phyloP scores from a whole-genome alignment of 352 stramenopile species.

The Phytophthora pinifolia region DNA sequence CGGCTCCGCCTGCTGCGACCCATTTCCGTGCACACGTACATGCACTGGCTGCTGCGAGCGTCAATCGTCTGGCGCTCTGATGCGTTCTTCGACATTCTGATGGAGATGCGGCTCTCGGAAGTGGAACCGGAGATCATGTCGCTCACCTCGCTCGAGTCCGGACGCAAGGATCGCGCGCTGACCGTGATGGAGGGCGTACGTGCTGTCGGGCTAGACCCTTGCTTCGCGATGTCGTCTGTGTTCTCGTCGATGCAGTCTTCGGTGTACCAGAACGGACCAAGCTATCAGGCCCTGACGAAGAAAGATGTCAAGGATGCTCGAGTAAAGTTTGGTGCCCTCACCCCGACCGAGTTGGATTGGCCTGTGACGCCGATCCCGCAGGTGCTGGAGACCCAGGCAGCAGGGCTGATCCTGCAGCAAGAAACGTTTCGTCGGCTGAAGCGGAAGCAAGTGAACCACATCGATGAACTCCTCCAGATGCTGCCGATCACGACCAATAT shows the following conservation, averaged over 20 bases:
- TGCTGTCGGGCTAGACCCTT: constrained; percentile 79
- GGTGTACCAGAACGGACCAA: constrained; percentile 71
- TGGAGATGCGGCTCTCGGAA: constrained; percentile 83
- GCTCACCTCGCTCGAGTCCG: constrained; percentile 82
- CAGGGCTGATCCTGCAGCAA: constrained; percentile 77
- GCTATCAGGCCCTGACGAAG: constrained; percentile 43
- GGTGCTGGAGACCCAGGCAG: constrained; percentile 80
- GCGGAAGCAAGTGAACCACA: constrained; percentile 76
- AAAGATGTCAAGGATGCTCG: constrained; percentile 51
- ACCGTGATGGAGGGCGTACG: constrained; percentile 89
- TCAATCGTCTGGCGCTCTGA: constrained; percentile 82
- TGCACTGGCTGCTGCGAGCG: constrained; percentile 80
- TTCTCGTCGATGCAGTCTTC: constrained; percentile 79
- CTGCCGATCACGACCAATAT: constrained; percentile 87
- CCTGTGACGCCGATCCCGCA: constrained; percentile 77
- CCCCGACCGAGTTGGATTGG: constrained; percentile 61
- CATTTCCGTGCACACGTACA: constrained; percentile 78
- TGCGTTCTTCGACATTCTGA: constrained; percentile 84
- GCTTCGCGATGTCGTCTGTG: constrained; percentile 85
- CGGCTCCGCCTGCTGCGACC: constrained; percentile 61
- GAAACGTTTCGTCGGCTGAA: constrained; percentile 88
- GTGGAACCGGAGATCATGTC: constrained; percentile 84
- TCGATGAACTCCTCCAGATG: constrained; percentile 81
- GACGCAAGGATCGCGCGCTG: constrained; percentile 77
- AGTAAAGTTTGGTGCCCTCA: constrained; percentile 65